Base-by-base conservation (phyloP, 2,329 filamentous ascomycete species). In the Diaporthe citriasiana region DNA sequence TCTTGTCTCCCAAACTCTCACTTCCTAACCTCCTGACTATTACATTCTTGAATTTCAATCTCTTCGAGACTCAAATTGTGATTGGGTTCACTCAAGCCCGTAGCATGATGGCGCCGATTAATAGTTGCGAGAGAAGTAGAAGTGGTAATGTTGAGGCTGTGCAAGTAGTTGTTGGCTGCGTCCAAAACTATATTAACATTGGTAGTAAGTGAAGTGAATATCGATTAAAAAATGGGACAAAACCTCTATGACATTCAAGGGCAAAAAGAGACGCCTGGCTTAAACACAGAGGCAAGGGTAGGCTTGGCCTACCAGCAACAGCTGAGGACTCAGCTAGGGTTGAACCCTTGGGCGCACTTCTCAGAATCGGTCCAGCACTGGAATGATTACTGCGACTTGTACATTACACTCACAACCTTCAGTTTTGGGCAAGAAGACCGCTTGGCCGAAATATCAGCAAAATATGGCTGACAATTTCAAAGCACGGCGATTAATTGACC, bases 401-500 rank as follows among this genome's bases (percentile, higher is more conserved):
- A 30, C 42, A 66, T 35, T 22, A 25, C 42, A 25, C 42, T 8
- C 22, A n/a, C 8, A 66, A 22, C 17, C 12, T 25, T 51, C 12
- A 50, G 1, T 25, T 19, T 22, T 38, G 12, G 15, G 30, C 25
- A 10, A 50, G 12, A 15, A 13, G 3, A 33, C n/a, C 30, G 22
- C 13, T 25, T 12, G 2, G 45, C 53, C 17, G 19, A 22, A 5
- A 22, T 25, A 15, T 30, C 30, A 30, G 5, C 22, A n/a, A 27
- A 68, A 30, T 1, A 72, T 72, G 70, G 40, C 19, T 4, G 59
- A 56, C 19, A 4, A 38, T 4, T 57, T 45, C 47, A 35, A 55
- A 17, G 47, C 59, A 7, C 33, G 27, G 13, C 56, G 55, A 9
- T 35, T 51, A 7, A 53, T 73, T 9, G 71, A 73, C 42, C 71